phyloP scores from a whole-genome alignment of 352 stramenopile species.

The Bremia lactucae region DNA sequence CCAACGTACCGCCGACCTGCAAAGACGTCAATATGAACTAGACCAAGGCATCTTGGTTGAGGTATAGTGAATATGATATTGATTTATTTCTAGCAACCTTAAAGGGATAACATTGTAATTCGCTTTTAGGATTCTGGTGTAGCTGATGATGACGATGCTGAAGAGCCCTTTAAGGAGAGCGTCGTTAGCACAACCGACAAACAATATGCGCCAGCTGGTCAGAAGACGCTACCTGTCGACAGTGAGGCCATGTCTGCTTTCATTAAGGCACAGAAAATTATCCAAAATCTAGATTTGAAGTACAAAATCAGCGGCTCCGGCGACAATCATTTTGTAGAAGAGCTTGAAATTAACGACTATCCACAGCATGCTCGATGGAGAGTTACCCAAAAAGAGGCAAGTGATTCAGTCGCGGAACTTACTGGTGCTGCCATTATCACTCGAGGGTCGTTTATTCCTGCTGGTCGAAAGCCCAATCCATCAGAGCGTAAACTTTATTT shows the following conservation, averaged over 20 bases:
- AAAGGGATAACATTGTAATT: slow-evolving; percentile 1
- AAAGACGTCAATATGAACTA: slow-evolving; percentile 86
- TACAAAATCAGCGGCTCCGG: slow-evolving; percentile 50
- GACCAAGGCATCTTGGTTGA: slow-evolving; percentile 76
- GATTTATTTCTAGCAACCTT: background rate
- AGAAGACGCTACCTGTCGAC: slow-evolving; percentile 23
- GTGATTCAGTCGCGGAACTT: slow-evolving; percentile 79
- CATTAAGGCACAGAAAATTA: slow-evolving; percentile 78
- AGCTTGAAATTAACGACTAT: slow-evolving; percentile 93
- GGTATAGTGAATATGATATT: slow-evolving; percentile 14
- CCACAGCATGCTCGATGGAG: slow-evolving; percentile 84
- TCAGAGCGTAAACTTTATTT: slow-evolving; percentile 86
- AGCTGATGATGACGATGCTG: slow-evolving; percentile 46
- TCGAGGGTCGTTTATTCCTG: slow-evolving; percentile 81
- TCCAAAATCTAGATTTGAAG: slow-evolving; percentile 70
- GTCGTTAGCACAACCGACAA: slow-evolving; percentile 11
- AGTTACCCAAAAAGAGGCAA: slow-evolving; percentile 82
- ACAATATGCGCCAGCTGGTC: slow-evolving; percentile 4
- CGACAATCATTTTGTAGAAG: slow-evolving; percentile 76
- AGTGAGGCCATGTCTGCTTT: slow-evolving; percentile 60
- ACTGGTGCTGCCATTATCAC: slow-evolving; percentile 83
- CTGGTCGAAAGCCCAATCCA: slow-evolving; percentile 72
- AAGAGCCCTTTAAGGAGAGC: slow-evolving; percentile 27
- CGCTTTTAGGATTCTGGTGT: slow-evolving; percentile 28
- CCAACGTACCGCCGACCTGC: slow-evolving; percentile 87